These are phyloP conservation scores for Westerdykella aurantiaca DNA, from an alignment of 2,329 filamentous ascomycete genomes.

Conservation along the genomic window DNA sequence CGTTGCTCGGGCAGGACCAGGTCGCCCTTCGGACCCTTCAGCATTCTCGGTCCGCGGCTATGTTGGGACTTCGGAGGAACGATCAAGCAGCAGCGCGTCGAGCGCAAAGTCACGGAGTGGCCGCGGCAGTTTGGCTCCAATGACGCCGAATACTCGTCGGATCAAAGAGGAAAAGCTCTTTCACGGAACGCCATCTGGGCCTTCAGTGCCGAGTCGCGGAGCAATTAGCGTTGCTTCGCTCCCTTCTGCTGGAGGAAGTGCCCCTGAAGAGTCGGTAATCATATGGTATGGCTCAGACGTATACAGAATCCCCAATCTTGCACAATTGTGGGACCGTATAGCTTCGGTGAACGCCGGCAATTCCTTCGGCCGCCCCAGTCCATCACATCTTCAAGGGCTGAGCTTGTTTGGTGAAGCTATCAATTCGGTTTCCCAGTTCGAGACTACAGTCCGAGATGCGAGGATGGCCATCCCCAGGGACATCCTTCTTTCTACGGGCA, in stretches of 20 bases:
- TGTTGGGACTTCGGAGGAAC: constrained; percentile 25
- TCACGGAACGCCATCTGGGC: constrained; percentile 32
- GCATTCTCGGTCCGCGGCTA: constrained; percentile 33
- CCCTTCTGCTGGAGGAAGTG: constrained; percentile 24
- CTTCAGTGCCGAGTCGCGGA: constrained; percentile 33
- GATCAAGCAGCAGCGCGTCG: constrained; percentile 12
- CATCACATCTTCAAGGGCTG: constrained; percentile 39
- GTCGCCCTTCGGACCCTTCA: constrained; percentile 22
- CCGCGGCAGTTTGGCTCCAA: constrained; percentile 40
- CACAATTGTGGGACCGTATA: constrained; percentile 42
- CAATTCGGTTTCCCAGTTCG: constrained; percentile 41
- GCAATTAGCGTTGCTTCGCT: constrained; percentile 40
- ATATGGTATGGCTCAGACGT: constrained; percentile 44
- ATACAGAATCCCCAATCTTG: constrained; percentile 42
- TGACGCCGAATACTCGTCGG: constrained; percentile 48
- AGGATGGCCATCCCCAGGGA: constrained; percentile 43
- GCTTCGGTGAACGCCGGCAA: constrained; percentile 28
- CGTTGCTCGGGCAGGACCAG: constrained; percentile 33
- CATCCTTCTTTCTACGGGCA: constrained; percentile 40
- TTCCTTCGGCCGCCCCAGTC: constrained; percentile 38
- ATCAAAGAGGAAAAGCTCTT: constrained; percentile 43
- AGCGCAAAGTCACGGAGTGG: constrained; percentile 31
- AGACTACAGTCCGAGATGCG: constrained; percentile 34
- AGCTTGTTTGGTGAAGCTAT: constrained; percentile 40
- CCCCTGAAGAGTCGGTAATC: constrained; percentile 41